Evolutionary conservation across 495 filamentous ascomycete genomes (phyloP), one percentile per base, ranked within the genome.

Genomic region (Platismatia glauca): DNA sequence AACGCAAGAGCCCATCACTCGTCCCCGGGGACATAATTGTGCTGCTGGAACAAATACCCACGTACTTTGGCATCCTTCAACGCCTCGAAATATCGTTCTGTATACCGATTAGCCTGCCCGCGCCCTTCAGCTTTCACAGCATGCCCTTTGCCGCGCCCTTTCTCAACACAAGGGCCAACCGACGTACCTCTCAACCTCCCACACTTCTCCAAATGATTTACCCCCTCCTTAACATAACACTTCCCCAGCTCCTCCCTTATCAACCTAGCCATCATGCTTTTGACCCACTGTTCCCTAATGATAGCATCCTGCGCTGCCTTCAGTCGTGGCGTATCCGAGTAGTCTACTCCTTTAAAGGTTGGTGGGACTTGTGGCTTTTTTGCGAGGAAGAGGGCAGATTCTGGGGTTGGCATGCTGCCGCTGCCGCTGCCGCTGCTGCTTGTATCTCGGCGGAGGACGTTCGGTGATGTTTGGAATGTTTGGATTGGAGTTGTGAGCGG

Each of bases 201-300:
- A 76, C 94, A 98, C 79, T 97, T 98, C 84, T 96, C 93, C 68
- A 97, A 75, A 75, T 98, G 94, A 76, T 97, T 97, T 61, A 96
- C 89, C 7, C 94, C 94, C 76, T 98, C 92, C 62, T 87, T 81
- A 70, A 83, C 82, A 80, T 98, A 98, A 77, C 94, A 98, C 80
- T 95, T 96, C 69, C 89, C 85, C 76, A 98, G 74, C 78, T 98
- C 95, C 76, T 97, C 90, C 44, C 91, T 82, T 39, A 97, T 89
- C 58, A 98, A 78, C 63, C 94, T 80, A 24, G 90, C 89, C 94
- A 97, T 97, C 94, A 98, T 98, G 68, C 85, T 87, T 73, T 84
- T 85, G 34, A 98, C 91, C 95, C 95, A 98, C 77, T 98, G 94
- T 76, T 98, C 94, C 46, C 91, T 85, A 69, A 98, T 85, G 53